Base-by-base conservation (phyloP, 2,329 filamentous ascomycete genomes). In the Metarhizium rileyi region DNA sequence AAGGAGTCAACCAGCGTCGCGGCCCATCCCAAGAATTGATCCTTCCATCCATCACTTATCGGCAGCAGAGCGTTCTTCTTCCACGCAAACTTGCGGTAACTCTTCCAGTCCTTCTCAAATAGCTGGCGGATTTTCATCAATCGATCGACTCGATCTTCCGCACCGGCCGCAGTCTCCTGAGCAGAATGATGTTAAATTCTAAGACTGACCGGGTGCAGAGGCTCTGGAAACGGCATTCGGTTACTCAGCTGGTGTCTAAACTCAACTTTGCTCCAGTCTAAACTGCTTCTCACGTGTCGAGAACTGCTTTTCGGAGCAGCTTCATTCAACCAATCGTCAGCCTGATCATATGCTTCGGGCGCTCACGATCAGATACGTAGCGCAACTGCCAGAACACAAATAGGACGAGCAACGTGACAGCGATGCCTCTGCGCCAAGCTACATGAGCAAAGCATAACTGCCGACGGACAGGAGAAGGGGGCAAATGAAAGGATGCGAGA, bases 1-100 rank as follows among this genome's bases (percentile, higher is more conserved):
- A 86, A 70, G 3, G 78, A 69, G 60, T 85, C 82, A n/a, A 85
- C 80, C 50, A 85, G 66, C 5, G 81, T 85, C 4, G 81, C 81
- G 6, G 77, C 80, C 81, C 81, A 85, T 23, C 82, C 83, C 14
- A 78, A 79, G 63, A 83, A 84, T 30, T 77, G 75, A 56, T 84
- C 74, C 42, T 73, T 72, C 45, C 63, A 68, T 2, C 62, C 58
- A 10, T 73, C 79, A 16, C 72, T 72, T 9, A 85, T 57, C 3
- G 83, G 83, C 27, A 70, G 69, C 47, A 86, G 67, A 55, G 84
- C 83, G 60, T 86, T 82, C 44, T 76, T 72, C 57, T 76, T 72
- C 81, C 82, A 86, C 0, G 83, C 83, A 56, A 77, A 64, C 48
- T 72, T 70, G 59, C 74, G 81, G 64, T 87, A 86, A 48, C 72